Conservation (phyloP, 768 basidiomycete genomes). For the Calocybe indica region DNA sequence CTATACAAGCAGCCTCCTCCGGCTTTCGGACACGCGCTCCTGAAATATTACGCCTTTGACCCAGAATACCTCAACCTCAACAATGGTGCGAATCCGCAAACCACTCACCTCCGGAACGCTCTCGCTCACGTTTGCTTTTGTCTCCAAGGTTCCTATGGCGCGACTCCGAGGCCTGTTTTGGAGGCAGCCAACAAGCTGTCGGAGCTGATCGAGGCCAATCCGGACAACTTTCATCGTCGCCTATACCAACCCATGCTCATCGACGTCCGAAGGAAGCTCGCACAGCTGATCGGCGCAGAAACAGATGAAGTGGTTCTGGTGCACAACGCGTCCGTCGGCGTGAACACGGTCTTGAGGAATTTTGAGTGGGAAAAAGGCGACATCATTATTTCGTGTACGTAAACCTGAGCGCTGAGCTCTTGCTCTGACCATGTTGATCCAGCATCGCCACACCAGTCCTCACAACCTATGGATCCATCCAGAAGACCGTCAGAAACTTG, state of each 20-base stretch:
- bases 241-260: slow-evolving; percentile 21
- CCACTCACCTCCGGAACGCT: slow-evolving; percentile 24
- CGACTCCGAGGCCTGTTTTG: slow-evolving; percentile 40
- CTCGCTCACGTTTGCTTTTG: slow-evolving; percentile 13
- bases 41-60: slow-evolving; percentile 50
- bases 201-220: slow-evolving; percentile 36
- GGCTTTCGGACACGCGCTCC: slow-evolving; percentile 50
- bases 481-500: slow-evolving; percentile 43
- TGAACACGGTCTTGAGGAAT: slow-evolving; percentile 59
- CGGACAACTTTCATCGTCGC: slow-evolving; percentile 42
- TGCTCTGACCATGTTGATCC: too few relatives aligned
- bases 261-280: slow-evolving; percentile 36
- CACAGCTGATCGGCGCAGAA: slow-evolving; percentile 40
- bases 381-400: slow-evolving; percentile 48
- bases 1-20: slow-evolving; percentile 23
- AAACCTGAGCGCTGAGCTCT: background rate
- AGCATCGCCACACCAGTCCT: background rate
- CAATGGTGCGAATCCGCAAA: slow-evolving; percentile 38
- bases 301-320: slow-evolving; percentile 45
- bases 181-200: slow-evolving; percentile 29
- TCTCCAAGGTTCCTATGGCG: slow-evolving; percentile 43
- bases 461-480: slow-evolving; percentile 45
- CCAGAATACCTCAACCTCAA: slow-evolving; percentile 61
- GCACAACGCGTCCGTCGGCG: slow-evolving; percentile 48
- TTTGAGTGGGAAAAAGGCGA: slow-evolving; percentile 59